Conservation (phyloP, 2,329 filamentous ascomycete species). For the Clarireedia paspali region DNA sequence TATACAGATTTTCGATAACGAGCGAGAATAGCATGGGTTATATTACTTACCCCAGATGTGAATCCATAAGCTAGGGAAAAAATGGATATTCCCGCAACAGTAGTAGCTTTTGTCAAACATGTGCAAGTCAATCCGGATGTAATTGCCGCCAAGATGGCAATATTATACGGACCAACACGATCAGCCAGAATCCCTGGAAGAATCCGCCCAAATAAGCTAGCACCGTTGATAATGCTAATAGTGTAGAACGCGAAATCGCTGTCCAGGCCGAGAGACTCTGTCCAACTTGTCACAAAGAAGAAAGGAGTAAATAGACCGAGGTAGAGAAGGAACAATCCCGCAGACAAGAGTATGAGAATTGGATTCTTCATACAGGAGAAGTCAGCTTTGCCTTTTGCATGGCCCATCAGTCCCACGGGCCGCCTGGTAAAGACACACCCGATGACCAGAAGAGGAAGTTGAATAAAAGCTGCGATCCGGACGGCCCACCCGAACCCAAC, state of each 20-base stretch:
- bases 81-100: neutral
- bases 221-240: constrained; percentile 39
- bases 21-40: neutral
- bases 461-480: constrained; percentile 19
- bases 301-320: constrained; percentile 43
- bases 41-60: constrained; percentile 15
- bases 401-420: neutral
- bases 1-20: too few species aligned
- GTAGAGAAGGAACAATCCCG: constrained; percentile 18
- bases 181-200: neutral
- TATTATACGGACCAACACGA: constrained; percentile 13
- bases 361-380: constrained; percentile 13
- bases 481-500: constrained; percentile 27
- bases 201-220: neutral
- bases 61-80: constrained; percentile 8
- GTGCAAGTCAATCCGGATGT: neutral
- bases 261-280: constrained; percentile 38
- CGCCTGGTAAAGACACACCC: constrained; percentile 10
- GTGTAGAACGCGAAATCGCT: constrained; percentile 40
- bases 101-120: constrained; percentile 3
- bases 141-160: neutral
- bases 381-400: constrained; percentile 11
- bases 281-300: constrained; percentile 36
- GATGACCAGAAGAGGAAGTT: constrained; percentile 15
- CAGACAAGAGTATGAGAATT: constrained; percentile 15